A percentile compares a stretch with the other conserved stretches of the same genome.
phyloP scores from a whole-genome alignment of 176 grass and related monocot genomes.

The Musa schizocarpa region DNA sequence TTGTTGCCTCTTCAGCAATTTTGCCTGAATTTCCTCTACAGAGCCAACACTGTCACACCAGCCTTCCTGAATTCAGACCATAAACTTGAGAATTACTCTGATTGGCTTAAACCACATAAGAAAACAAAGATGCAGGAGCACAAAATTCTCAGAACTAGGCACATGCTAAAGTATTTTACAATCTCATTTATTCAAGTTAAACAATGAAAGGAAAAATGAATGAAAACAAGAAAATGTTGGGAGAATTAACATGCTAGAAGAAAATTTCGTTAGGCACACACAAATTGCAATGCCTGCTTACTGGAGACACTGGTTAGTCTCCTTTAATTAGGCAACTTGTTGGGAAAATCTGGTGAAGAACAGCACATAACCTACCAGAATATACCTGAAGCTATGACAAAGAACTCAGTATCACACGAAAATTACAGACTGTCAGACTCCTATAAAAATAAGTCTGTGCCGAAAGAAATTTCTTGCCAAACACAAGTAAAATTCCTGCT shows the following conservation, averaged over 20 bases:
- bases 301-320: too few species aligned
- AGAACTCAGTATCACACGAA: too few species aligned
- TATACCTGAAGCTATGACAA: too few species aligned
- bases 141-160: not conserved
- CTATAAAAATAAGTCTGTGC: too few species aligned
- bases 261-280: not conserved
- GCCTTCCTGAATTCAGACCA: slow-evolving; percentile 57
- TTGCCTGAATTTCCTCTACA: slow-evolving; percentile 84
- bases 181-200: not conserved
- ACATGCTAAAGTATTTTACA: not conserved
- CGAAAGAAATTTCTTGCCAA: too few species aligned
- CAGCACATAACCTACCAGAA: too few species aligned
- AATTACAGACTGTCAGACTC: too few species aligned
- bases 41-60: slow-evolving; percentile 98
- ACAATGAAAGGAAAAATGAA: not conserved
- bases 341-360: too few species aligned
- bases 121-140: not conserved
- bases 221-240: not conserved
- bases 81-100: slow-evolving; percentile 6
- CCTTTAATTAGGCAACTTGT: too few species aligned
- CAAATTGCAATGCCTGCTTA: not conserved
- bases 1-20: slow-evolving; percentile 91
- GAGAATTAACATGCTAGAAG: not conserved
- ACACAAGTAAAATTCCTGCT: too few species aligned
- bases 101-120: not conserved